A percentile compares a stretch with the other conserved stretches of the same genome.
Evolutionary conservation across 225 moss, liverwort and hornwort species (phyloP).

Genomic region (Anthoceros angustus): DNA sequence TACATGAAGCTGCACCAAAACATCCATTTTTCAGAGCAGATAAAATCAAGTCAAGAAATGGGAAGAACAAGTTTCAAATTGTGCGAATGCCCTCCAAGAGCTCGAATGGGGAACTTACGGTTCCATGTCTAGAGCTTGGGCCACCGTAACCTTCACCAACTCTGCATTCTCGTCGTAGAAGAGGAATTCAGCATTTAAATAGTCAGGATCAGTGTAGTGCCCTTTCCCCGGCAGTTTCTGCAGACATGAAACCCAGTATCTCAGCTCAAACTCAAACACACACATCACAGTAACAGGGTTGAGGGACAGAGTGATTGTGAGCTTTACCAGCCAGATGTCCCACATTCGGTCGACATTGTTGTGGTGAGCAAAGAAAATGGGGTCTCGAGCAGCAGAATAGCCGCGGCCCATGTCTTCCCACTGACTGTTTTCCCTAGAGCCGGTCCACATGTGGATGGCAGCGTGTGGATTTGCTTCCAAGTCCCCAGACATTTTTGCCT

Average conservation of each 20-base stretch:
- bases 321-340: background rate
- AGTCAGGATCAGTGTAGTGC: constrained; percentile 2
- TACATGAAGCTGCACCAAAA: too few species aligned
- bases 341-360: constrained; percentile 2
- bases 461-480: background rate
- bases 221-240: background rate
- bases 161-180: background rate
- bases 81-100: background rate
- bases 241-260: background rate
- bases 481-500: background rate
- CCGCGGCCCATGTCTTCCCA: constrained; percentile 2
- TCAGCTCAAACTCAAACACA: background rate
- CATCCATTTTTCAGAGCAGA: too few species aligned
- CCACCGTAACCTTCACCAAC: background rate
- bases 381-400: background rate
- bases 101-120: background rate
- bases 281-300: too few species aligned
- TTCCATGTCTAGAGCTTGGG: background rate
- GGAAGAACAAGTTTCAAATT: too few species aligned
- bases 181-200: background rate
- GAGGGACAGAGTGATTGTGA: background rate
- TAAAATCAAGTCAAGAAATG: too few species aligned
- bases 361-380: background rate
- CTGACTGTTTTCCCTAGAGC: background rate
- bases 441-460: constrained; percentile 4